These are phyloP conservation scores for Diphasiastrum complanatum DNA, from an alignment of 83 land plant genomes.

Conservation along the genomic window DNA sequence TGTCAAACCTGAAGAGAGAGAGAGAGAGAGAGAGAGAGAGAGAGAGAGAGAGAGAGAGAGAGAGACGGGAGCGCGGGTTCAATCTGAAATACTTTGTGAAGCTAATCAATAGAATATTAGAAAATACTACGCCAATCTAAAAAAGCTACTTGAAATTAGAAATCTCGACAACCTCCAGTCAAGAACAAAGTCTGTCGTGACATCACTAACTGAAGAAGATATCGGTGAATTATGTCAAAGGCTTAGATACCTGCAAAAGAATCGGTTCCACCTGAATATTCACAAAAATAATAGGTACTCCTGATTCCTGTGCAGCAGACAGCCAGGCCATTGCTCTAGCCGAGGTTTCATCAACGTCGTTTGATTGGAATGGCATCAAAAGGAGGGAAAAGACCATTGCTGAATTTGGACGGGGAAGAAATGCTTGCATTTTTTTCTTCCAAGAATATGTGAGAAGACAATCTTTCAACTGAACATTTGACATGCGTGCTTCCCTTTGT, in stretches of 20 bases:
- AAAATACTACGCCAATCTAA: neutral
- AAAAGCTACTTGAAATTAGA: neutral
- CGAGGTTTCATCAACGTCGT: slow-evolving; percentile 67
- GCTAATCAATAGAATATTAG: no score
- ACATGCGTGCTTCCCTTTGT: slow-evolving; percentile 6
- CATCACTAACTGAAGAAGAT: neutral
- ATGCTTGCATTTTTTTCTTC: slow-evolving; percentile 62
- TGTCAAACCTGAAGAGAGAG: no score
- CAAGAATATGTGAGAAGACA: slow-evolving; percentile 67
- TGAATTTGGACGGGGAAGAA: slow-evolving; percentile 43
- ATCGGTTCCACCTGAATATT: slow-evolving; percentile 80
- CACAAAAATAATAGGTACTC: slow-evolving; percentile 69
- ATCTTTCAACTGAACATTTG: slow-evolving; percentile 38
- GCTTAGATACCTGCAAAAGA: slow-evolving; percentile 64
- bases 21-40: no score
- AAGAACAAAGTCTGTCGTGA: no score
- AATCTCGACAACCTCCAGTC: no score
- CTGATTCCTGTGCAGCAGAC: slow-evolving; percentile 60
- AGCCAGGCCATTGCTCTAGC: slow-evolving; percentile 85
- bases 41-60: no score
- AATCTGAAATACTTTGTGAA: no score
- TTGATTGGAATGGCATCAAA: slow-evolving; percentile 61
- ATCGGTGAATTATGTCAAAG: neutral
- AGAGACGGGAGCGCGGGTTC: no score
- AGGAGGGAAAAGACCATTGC: slow-evolving; percentile 65